Evolutionary conservation across 2,329 filamentous ascomycete genomes (phyloP).

Genomic region (Calonectria naviculata): DNA sequence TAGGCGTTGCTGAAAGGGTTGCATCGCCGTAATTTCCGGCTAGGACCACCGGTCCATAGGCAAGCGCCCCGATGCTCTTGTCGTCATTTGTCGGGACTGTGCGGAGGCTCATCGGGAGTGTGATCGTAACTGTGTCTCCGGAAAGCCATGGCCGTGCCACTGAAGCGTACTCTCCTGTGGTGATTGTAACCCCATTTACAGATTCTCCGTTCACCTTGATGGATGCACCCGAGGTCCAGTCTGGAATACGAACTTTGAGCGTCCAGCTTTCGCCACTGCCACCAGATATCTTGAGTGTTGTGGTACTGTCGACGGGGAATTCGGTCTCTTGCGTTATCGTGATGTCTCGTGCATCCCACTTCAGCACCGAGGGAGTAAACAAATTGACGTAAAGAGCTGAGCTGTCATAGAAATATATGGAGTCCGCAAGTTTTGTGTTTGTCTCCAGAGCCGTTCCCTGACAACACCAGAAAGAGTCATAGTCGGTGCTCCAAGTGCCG

Average conservation of each 20-base stretch:
- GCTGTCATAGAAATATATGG: conserved; percentile 59
- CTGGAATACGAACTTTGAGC: conserved; percentile 58
- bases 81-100: conserved; percentile 60
- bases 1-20: conserved; percentile 39
- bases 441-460: conserved; percentile 63
- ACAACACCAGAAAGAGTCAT: conserved; percentile 65
- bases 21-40: conserved; percentile 56
- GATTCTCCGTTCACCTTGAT: conserved; percentile 55
- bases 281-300: conserved; percentile 50
- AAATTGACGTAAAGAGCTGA: conserved; percentile 60
- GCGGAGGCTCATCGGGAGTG: conserved; percentile 57
- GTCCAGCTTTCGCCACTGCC: conserved; percentile 42
- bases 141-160: conserved; percentile 54
- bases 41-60: conserved; percentile 58
- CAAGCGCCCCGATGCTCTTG: conserved; percentile 53
- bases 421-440: conserved; percentile 65
- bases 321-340: conserved; percentile 55
- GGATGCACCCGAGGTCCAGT: conserved; percentile 53
- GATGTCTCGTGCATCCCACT: conserved; percentile 54
- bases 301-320: conserved; percentile 54
- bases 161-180: conserved; percentile 53
- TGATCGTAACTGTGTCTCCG: conserved; percentile 55
- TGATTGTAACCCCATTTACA: conserved; percentile 33
- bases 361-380: conserved; percentile 58
- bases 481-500: conserved; percentile 65